Evolutionary conservation across 2,329 filamentous ascomycete genomes (phyloP).

Genomic region (Pezicula carpinea): DNA sequence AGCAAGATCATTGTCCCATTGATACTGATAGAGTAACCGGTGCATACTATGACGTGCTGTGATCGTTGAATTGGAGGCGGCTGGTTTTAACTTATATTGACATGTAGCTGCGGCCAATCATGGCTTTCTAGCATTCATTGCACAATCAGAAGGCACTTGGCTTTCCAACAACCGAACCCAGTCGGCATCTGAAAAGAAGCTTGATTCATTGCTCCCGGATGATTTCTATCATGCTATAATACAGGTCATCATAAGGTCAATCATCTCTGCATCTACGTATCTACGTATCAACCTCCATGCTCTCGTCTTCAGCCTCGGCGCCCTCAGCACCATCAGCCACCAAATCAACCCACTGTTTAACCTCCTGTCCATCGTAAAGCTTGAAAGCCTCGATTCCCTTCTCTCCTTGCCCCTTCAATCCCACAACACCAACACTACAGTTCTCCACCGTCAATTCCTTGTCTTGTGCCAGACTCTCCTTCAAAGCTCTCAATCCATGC

Average conservation of each 20-base stretch:
- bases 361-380: slow-evolving; percentile 83
- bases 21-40: too few species aligned
- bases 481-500: slow-evolving; percentile 86
- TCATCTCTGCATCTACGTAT: slow-evolving; percentile 1
- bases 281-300: slow-evolving; percentile 41
- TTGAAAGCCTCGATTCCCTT: slow-evolving; percentile 74
- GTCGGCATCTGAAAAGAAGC: too few species aligned
- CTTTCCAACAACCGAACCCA: too few species aligned
- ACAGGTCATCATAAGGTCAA: background rate
- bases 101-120: too few species aligned
- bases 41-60: too few species aligned
- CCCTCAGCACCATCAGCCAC: slow-evolving; percentile 52
- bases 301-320: slow-evolving; percentile 37
- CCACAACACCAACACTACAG: slow-evolving; percentile 84
- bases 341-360: slow-evolving; percentile 80
- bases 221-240: slow-evolving; percentile 2
- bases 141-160: too few species aligned
- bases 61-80: too few species aligned
- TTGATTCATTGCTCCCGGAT: background rate
- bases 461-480: slow-evolving; percentile 94
- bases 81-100: too few species aligned
- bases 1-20: too few species aligned
- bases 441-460: slow-evolving; percentile 97
- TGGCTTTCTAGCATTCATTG: too few species aligned
- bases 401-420: slow-evolving; percentile 46